phyloP scores from a whole-genome alignment of 768 basidiomycete species.

The Boletellus ananas region DNA sequence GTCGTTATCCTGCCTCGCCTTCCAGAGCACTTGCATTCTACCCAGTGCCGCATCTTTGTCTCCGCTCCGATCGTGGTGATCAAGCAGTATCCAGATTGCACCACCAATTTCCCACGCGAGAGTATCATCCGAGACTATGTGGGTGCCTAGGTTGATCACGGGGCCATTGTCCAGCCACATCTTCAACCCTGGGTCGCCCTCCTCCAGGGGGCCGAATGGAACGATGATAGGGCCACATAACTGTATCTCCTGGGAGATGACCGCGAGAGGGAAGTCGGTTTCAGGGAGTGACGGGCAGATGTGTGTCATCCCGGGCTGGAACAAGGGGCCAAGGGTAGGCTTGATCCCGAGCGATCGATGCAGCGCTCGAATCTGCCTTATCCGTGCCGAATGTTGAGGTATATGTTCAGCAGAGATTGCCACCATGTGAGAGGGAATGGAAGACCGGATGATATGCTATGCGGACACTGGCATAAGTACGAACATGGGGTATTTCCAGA shows the following conservation, averaged over 20 bases:
- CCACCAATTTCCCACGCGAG: neutral
- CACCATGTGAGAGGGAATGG: constrained; percentile 14
- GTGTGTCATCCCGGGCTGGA: neutral
- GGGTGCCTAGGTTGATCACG: constrained; percentile 12
- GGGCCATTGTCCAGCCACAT: constrained; percentile 10
- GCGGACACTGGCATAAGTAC: neutral
- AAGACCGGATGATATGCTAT: constrained; percentile 7
- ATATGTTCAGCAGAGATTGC: constrained; percentile 10
- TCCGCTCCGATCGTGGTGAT: neutral
- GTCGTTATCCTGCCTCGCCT: neutral
- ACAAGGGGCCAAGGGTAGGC: neutral
- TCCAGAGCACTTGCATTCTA: constrained; percentile 13
- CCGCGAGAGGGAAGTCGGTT: neutral
- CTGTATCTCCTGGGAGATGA: constrained; percentile 7
- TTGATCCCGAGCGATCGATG: constrained; percentile 5
- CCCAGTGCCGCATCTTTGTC: too few species aligned
- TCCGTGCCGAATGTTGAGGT: neutral
- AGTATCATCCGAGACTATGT: neutral
- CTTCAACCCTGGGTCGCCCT: constrained; percentile 1
- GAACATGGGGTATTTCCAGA: constrained; percentile 10
- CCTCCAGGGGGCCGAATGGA: constrained; percentile 5
- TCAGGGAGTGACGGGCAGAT: constrained; percentile 4
- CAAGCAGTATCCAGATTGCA: constrained; percentile 7
- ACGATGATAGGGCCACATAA: constrained; percentile 8
- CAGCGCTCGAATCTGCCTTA: neutral